phyloP scores from a whole-genome alignment of 176 grass and related monocot species.

The Olyra latifolia region DNA sequence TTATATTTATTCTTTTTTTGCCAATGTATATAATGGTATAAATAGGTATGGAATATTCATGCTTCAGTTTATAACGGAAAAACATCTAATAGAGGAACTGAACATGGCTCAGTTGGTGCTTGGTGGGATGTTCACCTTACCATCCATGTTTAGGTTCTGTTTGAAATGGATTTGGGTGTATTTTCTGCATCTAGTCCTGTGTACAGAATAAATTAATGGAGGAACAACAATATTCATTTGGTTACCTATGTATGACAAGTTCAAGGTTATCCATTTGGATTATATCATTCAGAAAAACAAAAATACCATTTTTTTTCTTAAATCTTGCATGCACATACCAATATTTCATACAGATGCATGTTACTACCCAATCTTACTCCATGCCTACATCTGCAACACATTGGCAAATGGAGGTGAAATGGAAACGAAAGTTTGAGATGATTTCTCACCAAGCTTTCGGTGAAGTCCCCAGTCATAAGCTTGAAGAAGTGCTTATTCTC shows the following conservation, averaged over 20 bases:
- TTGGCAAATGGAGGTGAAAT: background rate
- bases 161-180: too few species aligned
- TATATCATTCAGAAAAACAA: background rate
- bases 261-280: background rate
- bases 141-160: too few species aligned
- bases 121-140: too few species aligned
- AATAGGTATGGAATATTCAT: background rate
- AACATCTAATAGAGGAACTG: too few species aligned
- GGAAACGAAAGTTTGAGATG: background rate
- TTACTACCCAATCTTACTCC: background rate
- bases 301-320: background rate
- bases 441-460: conserved; percentile 34
- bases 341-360: background rate
- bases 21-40: background rate
- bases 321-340: background rate
- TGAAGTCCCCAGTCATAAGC: conserved; percentile 38
- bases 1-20: background rate
- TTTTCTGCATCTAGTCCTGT: background rate
- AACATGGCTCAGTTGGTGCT: too few species aligned
- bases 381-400: background rate
- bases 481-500: conserved; percentile 51
- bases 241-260: background rate
- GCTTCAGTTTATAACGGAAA: background rate
- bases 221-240: background rate
- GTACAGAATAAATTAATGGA: too few species aligned